These are phyloP conservation scores for Hypoxylon crocopeplum DNA, from an alignment of 495 filamentous ascomycete species.

Conservation along the genomic window DNA sequence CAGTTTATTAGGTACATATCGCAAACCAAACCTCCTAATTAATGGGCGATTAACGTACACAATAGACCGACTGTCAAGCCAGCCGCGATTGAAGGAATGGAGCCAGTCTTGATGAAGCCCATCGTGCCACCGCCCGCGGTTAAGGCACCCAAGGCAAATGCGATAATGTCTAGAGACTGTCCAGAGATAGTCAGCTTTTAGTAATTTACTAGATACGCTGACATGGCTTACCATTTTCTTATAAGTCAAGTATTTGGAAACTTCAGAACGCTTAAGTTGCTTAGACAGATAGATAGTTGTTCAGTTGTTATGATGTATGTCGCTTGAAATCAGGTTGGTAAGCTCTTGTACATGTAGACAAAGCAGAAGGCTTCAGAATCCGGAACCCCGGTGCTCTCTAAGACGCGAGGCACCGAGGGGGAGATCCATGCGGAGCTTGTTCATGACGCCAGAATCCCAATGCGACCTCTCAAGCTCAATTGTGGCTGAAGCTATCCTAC, in stretches of 20 bases:
- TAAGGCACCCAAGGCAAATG: constrained; percentile 78
- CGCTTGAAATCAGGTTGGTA: constrained; percentile 5
- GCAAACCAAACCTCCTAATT: background rate
- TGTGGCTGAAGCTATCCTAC: constrained; percentile 38
- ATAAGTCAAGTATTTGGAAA: too few species aligned
- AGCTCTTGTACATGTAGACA: constrained; percentile 1
- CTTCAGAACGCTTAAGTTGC: too few species aligned
- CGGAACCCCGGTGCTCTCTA: constrained; percentile 24
- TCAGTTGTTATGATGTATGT: background rate
- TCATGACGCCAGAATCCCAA: constrained; percentile 4
- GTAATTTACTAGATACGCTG: too few species aligned
- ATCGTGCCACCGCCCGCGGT: constrained; percentile 86
- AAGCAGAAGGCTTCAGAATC: constrained; percentile 7
- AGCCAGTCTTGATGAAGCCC: constrained; percentile 82
- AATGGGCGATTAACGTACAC: constrained; percentile 44
- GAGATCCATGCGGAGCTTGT: background rate
- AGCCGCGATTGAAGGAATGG: constrained; percentile 82
- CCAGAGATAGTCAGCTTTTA: constrained; percentile 13
- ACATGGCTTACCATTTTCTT: too few species aligned
- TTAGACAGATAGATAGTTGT: too few species aligned
- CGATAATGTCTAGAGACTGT: constrained; percentile 48
- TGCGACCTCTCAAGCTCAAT: background rate
- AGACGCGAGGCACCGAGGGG: constrained; percentile 24
- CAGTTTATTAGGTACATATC: constrained; percentile 3
- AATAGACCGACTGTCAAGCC: constrained; percentile 78